Base-by-base conservation (phyloP, 192 early-diverging fungal genomes). In the Podochytrium sp. region DNA sequence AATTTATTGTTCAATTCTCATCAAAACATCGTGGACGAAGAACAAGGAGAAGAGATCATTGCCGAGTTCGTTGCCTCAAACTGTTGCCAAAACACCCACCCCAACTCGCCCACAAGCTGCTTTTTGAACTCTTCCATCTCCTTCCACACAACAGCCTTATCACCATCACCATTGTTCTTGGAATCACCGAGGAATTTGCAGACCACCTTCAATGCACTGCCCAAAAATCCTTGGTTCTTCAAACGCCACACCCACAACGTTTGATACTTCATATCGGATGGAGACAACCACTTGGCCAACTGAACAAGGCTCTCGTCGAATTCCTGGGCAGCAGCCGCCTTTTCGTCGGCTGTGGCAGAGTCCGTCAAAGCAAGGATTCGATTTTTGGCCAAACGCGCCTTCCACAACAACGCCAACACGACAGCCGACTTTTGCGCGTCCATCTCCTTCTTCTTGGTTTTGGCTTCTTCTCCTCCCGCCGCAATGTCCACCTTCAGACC, bases 21-120 rank as follows among this genome's bases (percentile, higher is more conserved):
- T 47, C 7, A 20, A 47, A 47, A 47, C 43, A 47, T 12, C 20
- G 20, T 7, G 43, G 43, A 47, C 43, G 20, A 47, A 20, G 20
- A 47, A 20, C 20, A 47, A 47, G 20, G 43, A 7, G 20, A 47
- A 47, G 43, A 7, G 20, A 47, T 20, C 43, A 20, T 47, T 47
- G 43, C 7, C 20, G 43, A 81, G 82, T 81, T 85, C 50, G 81
- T 82, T 25, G 78, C 72, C 49, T 92, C 90, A 79, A 82, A 83
- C 50, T 87, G 85, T 18, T 61, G 77, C 93, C 93, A 96, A 5
- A 90, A 4, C 33, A 66, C 43, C 92, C 93, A 97, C 4, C 85
- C 84, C 14, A 93, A 71, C 56, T 91, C 88, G 2, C 55, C 71
- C n/a, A 92, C 80, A 2, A 96, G 52, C 30, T 88, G 83, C 41